Evolutionary conservation across 2,329 filamentous ascomycete species (phyloP), one percentile per base, ranked within the genome.

Genomic region (Peltaster fructicola): DNA sequence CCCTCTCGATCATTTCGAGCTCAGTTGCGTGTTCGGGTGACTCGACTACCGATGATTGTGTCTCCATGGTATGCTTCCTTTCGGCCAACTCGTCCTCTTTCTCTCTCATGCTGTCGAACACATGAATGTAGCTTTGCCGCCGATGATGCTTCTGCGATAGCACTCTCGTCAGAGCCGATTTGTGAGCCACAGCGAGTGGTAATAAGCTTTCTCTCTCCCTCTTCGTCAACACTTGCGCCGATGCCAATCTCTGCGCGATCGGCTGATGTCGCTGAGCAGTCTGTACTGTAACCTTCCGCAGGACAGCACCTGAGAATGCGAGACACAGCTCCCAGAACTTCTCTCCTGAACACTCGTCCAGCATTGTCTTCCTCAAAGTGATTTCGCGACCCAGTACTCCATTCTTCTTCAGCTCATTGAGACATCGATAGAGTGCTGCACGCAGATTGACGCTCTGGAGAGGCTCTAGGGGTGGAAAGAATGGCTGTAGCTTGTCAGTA

Each of bases 261-360:
- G 48, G 40, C 16, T 24, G n/a, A n/a, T n/a, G n/a, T n/a, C 8
- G 9, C n/a, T n/a, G n/a, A 31, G 26, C 13, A 26, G 25, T n/a
- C 17, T 22, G 9, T 8, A 23, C n/a, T n/a, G 25, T 57, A 44
- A 18, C 36, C 42, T 74, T 81, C 43, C 77, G 77, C 33, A 95
- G 50, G 1, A 92, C 82, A 0, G 71, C 67, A 8, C 77, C 78
- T 1, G 85, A 93, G 41, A 98, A 90, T 1, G 70, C 61, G 3
- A 80, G 70, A 14, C 95, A 61, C 1, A 92, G 56, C 44, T 98
- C 88, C 45, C 84, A 82, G 27, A 95, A 68, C 34, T 80, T 73
- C 27, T 92, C 82, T 5, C 85, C 85, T 37, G 77, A 84, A 54
- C 88, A 98, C 40, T 98, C 85, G 45, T 98, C 88, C 25, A 98